Evolutionary conservation across 441 rosid species (phyloP), one percentile per base, ranked within the genome.

Genomic region (Aquilaria agallochum): DNA sequence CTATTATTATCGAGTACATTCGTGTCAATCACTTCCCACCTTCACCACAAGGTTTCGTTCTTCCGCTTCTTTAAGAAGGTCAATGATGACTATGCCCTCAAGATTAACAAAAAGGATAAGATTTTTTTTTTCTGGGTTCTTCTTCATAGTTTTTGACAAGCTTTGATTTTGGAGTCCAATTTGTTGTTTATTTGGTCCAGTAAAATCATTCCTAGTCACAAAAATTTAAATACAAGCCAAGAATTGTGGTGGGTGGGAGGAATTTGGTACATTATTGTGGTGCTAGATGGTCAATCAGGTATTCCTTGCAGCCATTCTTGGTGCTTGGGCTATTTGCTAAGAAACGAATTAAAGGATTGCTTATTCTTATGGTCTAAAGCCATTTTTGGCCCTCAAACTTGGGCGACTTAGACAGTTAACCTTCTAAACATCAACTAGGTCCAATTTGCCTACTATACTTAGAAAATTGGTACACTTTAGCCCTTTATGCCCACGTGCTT

Each of bases 41-140:
- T 89, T 64, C 89, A 72, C 13, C 84, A 91, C 55, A 92, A 94
- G 78, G 65, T 91, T 72, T 83, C 90, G 72, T 81, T 94, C 62
- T 78, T 94, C 65, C 94, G 85, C 73, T 90, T 94, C 62, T 66
- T 91, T 50, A 95, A 89, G 55, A 71, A 61, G 52, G 63, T 89
- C 65, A 79, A 73, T 53, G 99, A 94, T 70, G 96, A 87, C 74
- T 81, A 89, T 63, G 50, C 62, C 54, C 69, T 83, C 36, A 84
- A 82, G 65, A 82, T 87, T 63, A 87, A 89, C 66, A 93, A 87
- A 60, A 86, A 96, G 0, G 97, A 97, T 90, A 65, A 56, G n/a
- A 32, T 27, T 45, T 46, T 11, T 20, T 20, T 4, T 20, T 20
- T 20, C 27, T 20, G 27, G 27, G 1, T 20, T 20, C 27, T 5